Base-by-base conservation (phyloP, 2,329 filamentous ascomycete genomes). In the Trichoderma harzianum region DNA sequence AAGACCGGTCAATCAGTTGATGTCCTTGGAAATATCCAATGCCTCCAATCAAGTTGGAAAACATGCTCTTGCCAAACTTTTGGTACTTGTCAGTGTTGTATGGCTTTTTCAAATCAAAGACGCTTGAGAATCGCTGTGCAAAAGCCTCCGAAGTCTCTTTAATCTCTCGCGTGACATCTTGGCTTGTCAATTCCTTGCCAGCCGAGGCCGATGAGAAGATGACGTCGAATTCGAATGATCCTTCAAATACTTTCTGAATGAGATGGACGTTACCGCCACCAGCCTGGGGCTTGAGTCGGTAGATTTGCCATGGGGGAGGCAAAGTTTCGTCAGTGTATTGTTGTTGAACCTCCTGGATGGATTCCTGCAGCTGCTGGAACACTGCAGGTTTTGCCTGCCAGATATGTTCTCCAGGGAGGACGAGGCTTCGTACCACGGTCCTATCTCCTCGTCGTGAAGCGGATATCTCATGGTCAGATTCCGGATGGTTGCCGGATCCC, bases 1-100 rank as follows among this genome's bases (percentile, higher is more conserved):
- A 93, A 0, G 95, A 97, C 47, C 94, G 91, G 79, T 99, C 96
- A 67, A 97, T 93, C 26, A 98, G 83, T 39, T 94, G 92, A 72
- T 96, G 88, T 53, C 96, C 96, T 78, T 97, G 89, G 84, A 99
- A 99, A 83, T 97, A 98, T 10, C 96, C 96, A 76, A 98, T 93
- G 61, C 96, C 96, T 70, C 96, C 96, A 43, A 97, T 87, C 39
- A 99, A 85, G 80, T 98, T 99, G 2, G 95, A 98, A 76, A 99
- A 93, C 86, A 99, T 92, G 74, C 92, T 95, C 80, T 93, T 93
- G 74, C 91, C 93, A 80, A 98, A 98, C 71, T 86, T 87, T 62
- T 89, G 86, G 79, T 97, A 96, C 77, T 93, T 90, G 3, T 89
- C 86, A 4, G 88, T 86, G 21, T 88, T 84, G 81, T 96, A 99